Conservation (phyloP, 208 protist species). For the Leishmania mexicana region DNA sequence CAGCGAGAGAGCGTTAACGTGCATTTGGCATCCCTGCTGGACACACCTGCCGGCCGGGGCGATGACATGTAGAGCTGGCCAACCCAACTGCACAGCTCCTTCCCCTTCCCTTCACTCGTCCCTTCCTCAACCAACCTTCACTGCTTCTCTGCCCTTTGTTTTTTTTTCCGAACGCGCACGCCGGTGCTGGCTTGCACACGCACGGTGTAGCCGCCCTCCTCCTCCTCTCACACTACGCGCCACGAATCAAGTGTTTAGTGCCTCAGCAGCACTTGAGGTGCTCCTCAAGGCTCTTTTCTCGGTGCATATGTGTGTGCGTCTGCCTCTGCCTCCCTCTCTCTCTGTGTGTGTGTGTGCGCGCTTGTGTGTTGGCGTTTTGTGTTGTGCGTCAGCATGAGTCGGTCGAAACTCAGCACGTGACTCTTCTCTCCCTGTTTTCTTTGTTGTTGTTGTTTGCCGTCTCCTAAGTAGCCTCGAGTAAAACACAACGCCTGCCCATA, state of each 20-base stretch:
- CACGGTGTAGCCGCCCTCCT: not conserved
- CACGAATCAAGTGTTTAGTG: not conserved
- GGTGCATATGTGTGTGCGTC: not conserved
- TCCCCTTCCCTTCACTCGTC: not conserved
- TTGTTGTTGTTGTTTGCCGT: no score
- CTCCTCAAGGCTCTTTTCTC: not conserved
- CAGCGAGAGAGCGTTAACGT: not conserved
- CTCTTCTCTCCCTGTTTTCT: not conserved
- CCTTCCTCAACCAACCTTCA: not conserved
- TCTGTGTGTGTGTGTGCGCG: not conserved
- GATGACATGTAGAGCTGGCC: not conserved
- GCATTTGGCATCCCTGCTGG: not conserved
- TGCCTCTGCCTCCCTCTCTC: not conserved
- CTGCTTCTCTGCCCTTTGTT: not conserved
- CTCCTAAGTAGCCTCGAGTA: not conserved
- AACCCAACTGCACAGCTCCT: not conserved
- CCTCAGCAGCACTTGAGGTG: not conserved
- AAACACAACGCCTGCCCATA: not conserved
- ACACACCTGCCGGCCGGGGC: not conserved
- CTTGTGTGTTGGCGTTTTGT: not conserved
- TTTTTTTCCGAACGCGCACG: not conserved
- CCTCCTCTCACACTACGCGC: not conserved
- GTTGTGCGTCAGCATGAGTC: not conserved
- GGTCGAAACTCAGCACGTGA: not conserved
- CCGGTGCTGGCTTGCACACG: not conserved